A percentile compares a stretch with the other conserved stretches of the same genome.
Evolutionary conservation across 1,284 basidiomycete genomes (phyloP).

Genomic region (Ustilago hordei): DNA sequence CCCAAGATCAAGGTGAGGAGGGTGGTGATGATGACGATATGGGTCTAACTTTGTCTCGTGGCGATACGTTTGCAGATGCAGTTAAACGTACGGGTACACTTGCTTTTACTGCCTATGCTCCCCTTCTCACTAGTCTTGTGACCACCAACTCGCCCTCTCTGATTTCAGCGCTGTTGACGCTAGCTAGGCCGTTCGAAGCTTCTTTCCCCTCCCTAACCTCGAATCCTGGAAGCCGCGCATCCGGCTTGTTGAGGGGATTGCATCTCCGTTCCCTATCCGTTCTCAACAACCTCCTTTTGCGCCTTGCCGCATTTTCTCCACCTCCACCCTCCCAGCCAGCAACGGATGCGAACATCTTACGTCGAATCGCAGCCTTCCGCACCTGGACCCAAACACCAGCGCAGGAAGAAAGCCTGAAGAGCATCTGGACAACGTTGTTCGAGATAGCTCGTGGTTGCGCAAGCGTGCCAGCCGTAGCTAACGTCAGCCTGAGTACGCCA

Average conservation of each 20-base stretch:
- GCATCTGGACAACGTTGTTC: slow-evolving; percentile 25
- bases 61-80: slow-evolving; percentile 44
- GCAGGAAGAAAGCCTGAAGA: neutral
- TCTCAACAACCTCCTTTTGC: slow-evolving; percentile 57
- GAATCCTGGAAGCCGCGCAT: neutral
- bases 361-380: slow-evolving; percentile 37
- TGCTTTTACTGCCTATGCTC: slow-evolving; percentile 37
- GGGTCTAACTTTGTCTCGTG: neutral
- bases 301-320: slow-evolving; percentile 50
- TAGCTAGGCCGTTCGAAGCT: slow-evolving; percentile 46
- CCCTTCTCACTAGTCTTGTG: slow-evolving; percentile 19
- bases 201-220: slow-evolving; percentile 43
- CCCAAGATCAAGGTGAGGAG: slow-evolving; percentile 15
- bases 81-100: slow-evolving; percentile 34
- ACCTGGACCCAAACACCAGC: slow-evolving; percentile 14
- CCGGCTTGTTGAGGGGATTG: slow-evolving; percentile 36
- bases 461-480: slow-evolving; percentile 44
- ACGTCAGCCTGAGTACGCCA: slow-evolving; percentile 9
- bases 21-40: slow-evolving; percentile 30
- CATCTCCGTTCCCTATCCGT: slow-evolving; percentile 58
- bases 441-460: slow-evolving; percentile 46
- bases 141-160: slow-evolving; percentile 9
- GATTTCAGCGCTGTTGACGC: slow-evolving; percentile 28
- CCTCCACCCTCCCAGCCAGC: slow-evolving; percentile 63
- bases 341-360: slow-evolving; percentile 36